A percentile compares a stretch with the other conserved stretches of the same genome.
Conservation (phyloP, 1,139 yeast genomes). For the Hansenula anomala region DNA sequence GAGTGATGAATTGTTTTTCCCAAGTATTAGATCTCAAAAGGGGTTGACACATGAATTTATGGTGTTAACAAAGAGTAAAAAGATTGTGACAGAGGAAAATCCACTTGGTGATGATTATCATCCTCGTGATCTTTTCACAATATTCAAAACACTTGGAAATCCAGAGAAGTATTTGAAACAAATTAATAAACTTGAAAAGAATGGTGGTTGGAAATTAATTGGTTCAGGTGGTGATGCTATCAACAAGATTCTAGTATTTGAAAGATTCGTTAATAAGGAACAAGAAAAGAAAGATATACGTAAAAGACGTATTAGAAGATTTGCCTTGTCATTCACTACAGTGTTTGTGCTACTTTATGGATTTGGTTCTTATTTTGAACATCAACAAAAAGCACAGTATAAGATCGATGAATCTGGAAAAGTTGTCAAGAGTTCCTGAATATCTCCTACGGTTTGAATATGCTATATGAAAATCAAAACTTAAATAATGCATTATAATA, state of each 20-base stretch:
- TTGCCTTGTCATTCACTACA: not conserved
- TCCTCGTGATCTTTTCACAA: conserved; percentile 41
- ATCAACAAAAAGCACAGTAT: not conserved
- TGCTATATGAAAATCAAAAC: too few relatives aligned
- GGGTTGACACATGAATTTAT: conserved; percentile 34
- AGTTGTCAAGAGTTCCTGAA: not conserved
- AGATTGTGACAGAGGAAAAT: conserved; percentile 33
- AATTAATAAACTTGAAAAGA: conserved; percentile 32
- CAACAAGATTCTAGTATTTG: conserved; percentile 32
- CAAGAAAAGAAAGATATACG: conserved; percentile 9
- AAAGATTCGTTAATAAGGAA: conserved; percentile 19
- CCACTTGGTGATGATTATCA: conserved; percentile 35
- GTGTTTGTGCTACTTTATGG: not conserved
- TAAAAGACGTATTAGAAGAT: not conserved
- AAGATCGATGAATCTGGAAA: not conserved
- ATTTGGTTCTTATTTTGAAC: conserved; percentile 3
- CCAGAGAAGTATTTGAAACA: conserved; percentile 28
- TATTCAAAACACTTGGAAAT: conserved; percentile 36
- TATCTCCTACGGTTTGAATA: too few relatives aligned
- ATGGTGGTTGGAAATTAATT: conserved; percentile 41
- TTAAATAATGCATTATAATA: too few relatives aligned
- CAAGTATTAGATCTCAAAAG: conserved; percentile 9
- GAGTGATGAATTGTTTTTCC: conserved; percentile 16
- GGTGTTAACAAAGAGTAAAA: conserved; percentile 39
- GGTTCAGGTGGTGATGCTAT: conserved; percentile 33